Conservation (phyloP, 2,329 filamentous ascomycete genomes). For the Xylaria sp. region DNA sequence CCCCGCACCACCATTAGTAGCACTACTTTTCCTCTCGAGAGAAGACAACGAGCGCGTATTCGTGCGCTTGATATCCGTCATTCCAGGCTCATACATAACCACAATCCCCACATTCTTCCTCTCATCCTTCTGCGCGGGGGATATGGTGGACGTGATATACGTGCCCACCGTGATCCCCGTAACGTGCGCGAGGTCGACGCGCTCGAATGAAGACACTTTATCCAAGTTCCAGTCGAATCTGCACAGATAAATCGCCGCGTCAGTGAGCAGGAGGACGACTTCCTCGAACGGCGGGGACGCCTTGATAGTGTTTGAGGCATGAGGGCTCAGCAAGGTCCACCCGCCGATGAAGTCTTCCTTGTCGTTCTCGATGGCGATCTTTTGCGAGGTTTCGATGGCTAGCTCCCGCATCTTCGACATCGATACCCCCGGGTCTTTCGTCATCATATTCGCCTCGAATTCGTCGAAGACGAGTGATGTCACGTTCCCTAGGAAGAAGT, state of each 20-base stretch:
- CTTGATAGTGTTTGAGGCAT: constrained; percentile 72
- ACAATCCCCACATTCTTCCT: constrained; percentile 85
- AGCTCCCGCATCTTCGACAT: constrained; percentile 84
- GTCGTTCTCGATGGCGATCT: constrained; percentile 85
- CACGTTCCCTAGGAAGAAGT: constrained; percentile 91
- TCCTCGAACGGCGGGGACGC: constrained; percentile 85
- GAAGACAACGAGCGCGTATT: constrained; percentile 85
- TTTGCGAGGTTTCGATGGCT: constrained; percentile 88
- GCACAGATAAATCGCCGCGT: constrained; percentile 86
- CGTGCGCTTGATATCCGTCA: constrained; percentile 76
- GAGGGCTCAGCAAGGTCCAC: constrained; percentile 87
- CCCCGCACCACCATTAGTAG: constrained; percentile 17
- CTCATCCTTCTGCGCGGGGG: constrained; percentile 79
- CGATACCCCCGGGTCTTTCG: constrained; percentile 88
- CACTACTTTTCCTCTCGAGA: constrained; percentile 39
- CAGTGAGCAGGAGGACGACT: constrained; percentile 85
- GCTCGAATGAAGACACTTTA: constrained; percentile 92
- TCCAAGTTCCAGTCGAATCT: constrained; percentile 95
- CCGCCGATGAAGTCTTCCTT: constrained; percentile 86
- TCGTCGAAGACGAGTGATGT: constrained; percentile 88
- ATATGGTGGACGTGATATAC: constrained; percentile 90
- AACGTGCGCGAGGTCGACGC: constrained; percentile 80
- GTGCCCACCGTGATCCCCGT: constrained; percentile 79
- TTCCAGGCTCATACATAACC: constrained; percentile 77
- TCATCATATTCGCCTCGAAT: constrained; percentile 94